phyloP scores from a whole-genome alignment of 139 green algal genomes.

The Asterochloris erici region DNA sequence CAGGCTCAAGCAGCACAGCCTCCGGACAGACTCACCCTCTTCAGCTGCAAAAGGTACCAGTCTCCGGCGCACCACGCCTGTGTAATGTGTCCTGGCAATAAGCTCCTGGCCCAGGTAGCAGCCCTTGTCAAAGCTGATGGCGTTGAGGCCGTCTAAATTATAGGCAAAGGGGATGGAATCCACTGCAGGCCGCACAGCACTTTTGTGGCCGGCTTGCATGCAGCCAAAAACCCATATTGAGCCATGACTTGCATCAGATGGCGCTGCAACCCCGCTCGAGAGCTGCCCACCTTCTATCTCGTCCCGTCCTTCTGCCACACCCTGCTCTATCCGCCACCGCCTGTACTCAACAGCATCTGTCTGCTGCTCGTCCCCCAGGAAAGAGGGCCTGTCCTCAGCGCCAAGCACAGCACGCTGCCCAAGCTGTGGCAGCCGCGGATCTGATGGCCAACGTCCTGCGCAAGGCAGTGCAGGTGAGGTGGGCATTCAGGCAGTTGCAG shows the following conservation, averaged over 20 bases:
- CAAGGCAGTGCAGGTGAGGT: background rate
- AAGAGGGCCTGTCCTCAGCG: background rate
- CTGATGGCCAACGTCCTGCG: slow-evolving; percentile 45
- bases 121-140: slow-evolving; percentile 90
- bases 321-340: slow-evolving; percentile 64
- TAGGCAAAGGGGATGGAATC: slow-evolving; percentile 86
- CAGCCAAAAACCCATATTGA: background rate
- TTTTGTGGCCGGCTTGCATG: background rate
- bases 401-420: slow-evolving; percentile 58
- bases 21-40: background rate
- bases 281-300: background rate
- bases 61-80: slow-evolving; percentile 80
- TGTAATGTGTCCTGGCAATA: slow-evolving; percentile 69
- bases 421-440: slow-evolving; percentile 63
- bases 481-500: background rate
- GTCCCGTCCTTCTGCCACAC: slow-evolving; percentile 73
- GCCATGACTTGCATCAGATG: background rate
- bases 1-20: too few species aligned
- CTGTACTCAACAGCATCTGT: slow-evolving; percentile 6
- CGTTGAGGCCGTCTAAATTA: slow-evolving; percentile 88
- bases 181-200: slow-evolving; percentile 28
- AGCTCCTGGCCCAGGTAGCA: slow-evolving; percentile 97
- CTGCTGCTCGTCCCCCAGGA: background rate
- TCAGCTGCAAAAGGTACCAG: slow-evolving; percentile 64
- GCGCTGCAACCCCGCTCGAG: background rate